A percentile compares a stretch with the other conserved stretches of the same genome.
Evolutionary conservation across 2,329 filamentous ascomycete species (phyloP).

Genomic region (Sarocladiaceae sp.): DNA sequence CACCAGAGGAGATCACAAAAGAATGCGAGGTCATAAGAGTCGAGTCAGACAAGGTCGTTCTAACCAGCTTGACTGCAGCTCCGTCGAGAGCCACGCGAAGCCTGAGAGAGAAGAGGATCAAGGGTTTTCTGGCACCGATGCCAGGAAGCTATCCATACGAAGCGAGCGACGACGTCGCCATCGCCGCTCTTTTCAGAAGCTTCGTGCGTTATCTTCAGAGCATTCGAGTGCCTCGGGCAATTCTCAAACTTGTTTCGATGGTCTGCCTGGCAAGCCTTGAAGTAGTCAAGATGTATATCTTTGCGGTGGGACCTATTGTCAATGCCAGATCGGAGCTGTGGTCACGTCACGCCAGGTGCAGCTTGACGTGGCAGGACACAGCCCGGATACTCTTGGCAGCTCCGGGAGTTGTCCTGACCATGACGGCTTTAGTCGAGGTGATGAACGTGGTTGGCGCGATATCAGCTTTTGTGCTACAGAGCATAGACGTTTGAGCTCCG

Average conservation of each 20-base stretch:
- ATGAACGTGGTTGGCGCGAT: conserved; percentile 16
- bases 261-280: conserved; percentile 6
- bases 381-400: conserved; percentile 20
- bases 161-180: conserved; percentile 21
- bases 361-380: conserved; percentile 19
- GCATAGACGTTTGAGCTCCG: conserved; percentile 10
- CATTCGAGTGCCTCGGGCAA: background rate
- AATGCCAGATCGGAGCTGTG: conserved; percentile 29
- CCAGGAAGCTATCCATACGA: conserved; percentile 23
- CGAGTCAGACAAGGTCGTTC: background rate
- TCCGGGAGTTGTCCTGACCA: conserved; percentile 19
- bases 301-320: conserved; percentile 31
- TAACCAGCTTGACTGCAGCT: background rate
- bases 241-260: background rate
- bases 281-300: conserved; percentile 27
- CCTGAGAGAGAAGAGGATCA: conserved; percentile 4
- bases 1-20: too few species aligned
- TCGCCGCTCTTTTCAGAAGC: conserved; percentile 21
- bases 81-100: background rate
- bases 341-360: conserved; percentile 18
- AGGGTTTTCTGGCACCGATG: conserved; percentile 13
- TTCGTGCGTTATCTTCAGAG: background rate
- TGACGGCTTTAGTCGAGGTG: conserved; percentile 19
- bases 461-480: conserved; percentile 14
- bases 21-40: background rate